These are phyloP conservation scores for Pseudonectria foliicola DNA, from an alignment of 2,329 filamentous ascomycete genomes.

Conservation along the genomic window DNA sequence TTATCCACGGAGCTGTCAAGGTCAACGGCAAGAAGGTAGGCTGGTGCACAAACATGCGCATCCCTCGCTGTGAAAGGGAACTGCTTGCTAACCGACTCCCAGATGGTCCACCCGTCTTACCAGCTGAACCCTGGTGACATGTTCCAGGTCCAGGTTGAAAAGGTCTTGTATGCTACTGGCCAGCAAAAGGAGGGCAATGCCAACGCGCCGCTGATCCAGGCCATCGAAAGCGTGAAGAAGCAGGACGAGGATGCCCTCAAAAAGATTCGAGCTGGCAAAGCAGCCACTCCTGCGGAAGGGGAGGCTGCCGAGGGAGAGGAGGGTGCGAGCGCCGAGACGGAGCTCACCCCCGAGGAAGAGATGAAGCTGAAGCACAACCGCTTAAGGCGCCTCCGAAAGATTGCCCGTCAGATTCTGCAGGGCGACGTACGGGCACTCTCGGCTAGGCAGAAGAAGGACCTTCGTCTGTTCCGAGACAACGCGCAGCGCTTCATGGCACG, in stretches of 20 bases:
- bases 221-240: slow-evolving; percentile 21
- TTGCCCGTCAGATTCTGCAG: slow-evolving; percentile 27
- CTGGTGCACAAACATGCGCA: no score
- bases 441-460: slow-evolving; percentile 66
- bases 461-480: slow-evolving; percentile 64
- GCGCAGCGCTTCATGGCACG: slow-evolving; percentile 53
- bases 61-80: slow-evolving; percentile 5
- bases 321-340: slow-evolving; percentile 5
- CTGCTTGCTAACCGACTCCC: slow-evolving; percentile 4
- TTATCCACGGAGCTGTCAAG: slow-evolving; percentile 84
- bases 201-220: slow-evolving; percentile 17
- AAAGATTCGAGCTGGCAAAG: slow-evolving; percentile 10
- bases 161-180: slow-evolving; percentile 83
- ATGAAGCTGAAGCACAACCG: slow-evolving; percentile 19
- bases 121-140: slow-evolving; percentile 94
- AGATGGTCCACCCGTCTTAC: slow-evolving; percentile 93
- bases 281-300: not conserved
- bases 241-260: slow-evolving; percentile 19
- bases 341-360: slow-evolving; percentile 17
- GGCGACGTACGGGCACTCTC: slow-evolving; percentile 46
- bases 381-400: slow-evolving; percentile 23
- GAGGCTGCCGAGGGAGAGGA: slow-evolving; percentile 2
- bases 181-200: slow-evolving; percentile 49
- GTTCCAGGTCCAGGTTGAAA: slow-evolving; percentile 89
- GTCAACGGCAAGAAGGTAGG: slow-evolving; percentile 92